These are phyloP conservation scores for Podila epigama DNA, from an alignment of 192 early-diverging fungal species.

Conservation along the genomic window DNA sequence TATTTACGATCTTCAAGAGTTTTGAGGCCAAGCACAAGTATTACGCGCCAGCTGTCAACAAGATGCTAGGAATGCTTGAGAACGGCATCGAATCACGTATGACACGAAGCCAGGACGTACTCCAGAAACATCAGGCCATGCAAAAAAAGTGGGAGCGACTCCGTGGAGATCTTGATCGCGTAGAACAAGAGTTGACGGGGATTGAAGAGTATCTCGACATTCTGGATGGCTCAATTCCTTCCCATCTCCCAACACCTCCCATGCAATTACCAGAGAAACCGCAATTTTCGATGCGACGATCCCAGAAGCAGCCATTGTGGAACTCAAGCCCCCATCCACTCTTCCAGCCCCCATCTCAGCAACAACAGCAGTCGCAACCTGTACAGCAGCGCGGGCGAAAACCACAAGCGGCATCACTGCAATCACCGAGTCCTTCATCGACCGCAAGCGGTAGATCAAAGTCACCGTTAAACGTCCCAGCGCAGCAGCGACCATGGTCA, in stretches of 20 bases:
- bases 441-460: not conserved
- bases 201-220: constrained; percentile 40
- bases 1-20: constrained; percentile 58
- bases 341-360: constrained; percentile 25
- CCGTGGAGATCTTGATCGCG: constrained; percentile 27
- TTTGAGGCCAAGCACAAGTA: constrained; percentile 66
- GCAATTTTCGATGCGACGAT: constrained; percentile 29
- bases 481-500: constrained; percentile 28
- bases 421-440: constrained; percentile 1
- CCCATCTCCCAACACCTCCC: constrained; percentile 20
- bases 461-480: constrained; percentile 11
- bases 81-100: constrained; percentile 57
- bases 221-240: constrained; percentile 46
- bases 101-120: constrained; percentile 44
- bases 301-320: constrained; percentile 27
- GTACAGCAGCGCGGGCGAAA: constrained; percentile 33
- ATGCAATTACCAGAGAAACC: constrained; percentile 42
- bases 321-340: constrained; percentile 2
- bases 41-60: constrained; percentile 59
- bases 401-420: not conserved
- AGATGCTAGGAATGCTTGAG: constrained; percentile 62
- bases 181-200: constrained; percentile 39
- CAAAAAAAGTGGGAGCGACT: constrained; percentile 55
- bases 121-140: constrained; percentile 53
- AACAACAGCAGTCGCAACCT: too few species aligned